Evolutionary conservation across 2,329 filamentous ascomycete species (phyloP), one percentile per base, ranked within the genome.

Genomic region (Penicillium sp.): DNA sequence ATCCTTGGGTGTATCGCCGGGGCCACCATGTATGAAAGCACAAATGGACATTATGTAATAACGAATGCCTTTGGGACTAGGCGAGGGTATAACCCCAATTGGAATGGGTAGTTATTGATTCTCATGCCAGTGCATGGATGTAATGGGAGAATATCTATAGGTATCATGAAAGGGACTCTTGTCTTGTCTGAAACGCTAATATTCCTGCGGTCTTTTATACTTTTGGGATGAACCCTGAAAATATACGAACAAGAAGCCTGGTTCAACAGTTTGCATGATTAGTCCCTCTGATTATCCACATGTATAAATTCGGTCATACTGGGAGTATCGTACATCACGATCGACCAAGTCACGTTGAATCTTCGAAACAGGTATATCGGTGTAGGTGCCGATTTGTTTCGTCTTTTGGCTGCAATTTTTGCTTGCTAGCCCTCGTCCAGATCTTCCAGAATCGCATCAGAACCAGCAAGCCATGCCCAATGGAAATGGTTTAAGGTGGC

Each of bases 361-460:
- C 31, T 61, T 58, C 16, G 59, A 57, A 18, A 48, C 49, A 4
- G 61, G 60, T 7, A 65, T 59, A 14, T 59, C 26, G 37, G 55
- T 13, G 35, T 61, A 11, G n/a, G 35, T 16, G 56, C 46, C 2
- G 61, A 50, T 31, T 55, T 35, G 1, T 54, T 22, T 6, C 61
- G 18, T 24, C 51, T 58, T 29, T 52, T 48, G 2, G 53, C 50
- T 51, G 63, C 57, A 13, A 47, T 42, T 18, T 52, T 58, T 13
- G 49, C 18, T 26, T 50, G 49, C 14, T 52, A 48, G 3, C 56
- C 58, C 4, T 65, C 57, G 18, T 65, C 55, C 4, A 59, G 55
- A 16, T 66, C 60, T 57, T 66, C 58, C 37, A 63, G 22, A 5
- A n/a, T n/a, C n/a, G n/a, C n/a, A 54, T 63, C 61, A 2, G 63